A percentile compares a stretch with the other conserved stretches of the same genome.
These are phyloP conservation scores for Marasmius oreades DNA, from an alignment of 1,284 basidiomycete species.

Conservation along the genomic window DNA sequence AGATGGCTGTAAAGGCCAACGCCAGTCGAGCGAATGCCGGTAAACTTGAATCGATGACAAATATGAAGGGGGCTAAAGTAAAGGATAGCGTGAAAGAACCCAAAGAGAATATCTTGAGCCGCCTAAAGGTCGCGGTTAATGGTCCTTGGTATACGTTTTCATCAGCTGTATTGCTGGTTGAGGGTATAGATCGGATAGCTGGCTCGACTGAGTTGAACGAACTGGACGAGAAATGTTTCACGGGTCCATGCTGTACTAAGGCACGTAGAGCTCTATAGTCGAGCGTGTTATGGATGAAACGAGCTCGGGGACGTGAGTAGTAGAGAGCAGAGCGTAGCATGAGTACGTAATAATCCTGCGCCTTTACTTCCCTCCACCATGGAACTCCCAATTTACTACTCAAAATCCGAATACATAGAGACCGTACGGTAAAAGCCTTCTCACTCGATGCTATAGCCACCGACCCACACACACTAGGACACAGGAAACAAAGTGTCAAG, in stretches of 20 bases:
- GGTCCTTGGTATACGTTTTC: constrained; percentile 50
- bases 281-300: neutral
- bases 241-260: neutral
- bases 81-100: constrained; percentile 73
- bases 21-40: constrained; percentile 68
- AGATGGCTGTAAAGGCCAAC: constrained; percentile 67
- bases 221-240: neutral
- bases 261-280: neutral
- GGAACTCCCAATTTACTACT: constrained; percentile 72
- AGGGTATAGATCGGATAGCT: neutral
- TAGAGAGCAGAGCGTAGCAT: constrained; percentile 12
- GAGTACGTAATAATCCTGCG: neutral
- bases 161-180: neutral
- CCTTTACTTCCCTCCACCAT: constrained; percentile 29
- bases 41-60: constrained; percentile 75
- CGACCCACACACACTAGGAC: constrained; percentile 45
- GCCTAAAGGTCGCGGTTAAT: constrained; percentile 65
- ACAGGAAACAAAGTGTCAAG: constrained; percentile 93
- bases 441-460: neutral
- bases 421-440: constrained; percentile 45
- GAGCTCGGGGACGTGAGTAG: constrained; percentile 2
- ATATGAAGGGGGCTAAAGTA: constrained; percentile 74
- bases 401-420: constrained; percentile 77
- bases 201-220: neutral
- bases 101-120: constrained; percentile 81